Conservation (phyloP, 2,329 filamentous ascomycete species). For the Sarocladium brachiariae region DNA sequence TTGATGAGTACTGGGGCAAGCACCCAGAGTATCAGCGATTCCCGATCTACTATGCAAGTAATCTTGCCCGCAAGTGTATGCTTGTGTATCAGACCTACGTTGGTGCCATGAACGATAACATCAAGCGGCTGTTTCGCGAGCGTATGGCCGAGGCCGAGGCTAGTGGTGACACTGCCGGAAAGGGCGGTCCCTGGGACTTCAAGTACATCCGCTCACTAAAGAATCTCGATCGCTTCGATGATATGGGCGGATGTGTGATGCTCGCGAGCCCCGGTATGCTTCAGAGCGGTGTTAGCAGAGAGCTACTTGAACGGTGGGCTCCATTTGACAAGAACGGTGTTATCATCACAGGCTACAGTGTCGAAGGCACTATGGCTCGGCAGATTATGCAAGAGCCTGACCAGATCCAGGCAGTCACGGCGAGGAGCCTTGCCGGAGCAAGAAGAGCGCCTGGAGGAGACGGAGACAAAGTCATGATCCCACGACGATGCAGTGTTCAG, state of each 20-base stretch:
- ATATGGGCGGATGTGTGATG: conserved; percentile 94
- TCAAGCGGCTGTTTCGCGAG: conserved; percentile 89
- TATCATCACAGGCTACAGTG: conserved; percentile 95
- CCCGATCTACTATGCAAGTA: conserved; percentile 96
- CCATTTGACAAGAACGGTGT: conserved; percentile 97
- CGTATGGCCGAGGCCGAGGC: conserved; percentile 87
- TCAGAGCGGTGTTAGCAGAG: conserved; percentile 89
- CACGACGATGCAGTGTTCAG: conserved; percentile 83
- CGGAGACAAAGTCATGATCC: conserved; percentile 85
- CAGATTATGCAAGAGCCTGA: conserved; percentile 93
- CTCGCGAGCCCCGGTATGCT: conserved; percentile 97
- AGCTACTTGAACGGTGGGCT: conserved; percentile 90
- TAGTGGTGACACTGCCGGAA: conserved; percentile 64
- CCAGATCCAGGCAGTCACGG: conserved; percentile 91
- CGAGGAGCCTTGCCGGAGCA: conserved; percentile 57
- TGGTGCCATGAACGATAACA: conserved; percentile 98
- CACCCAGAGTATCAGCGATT: conserved; percentile 83
- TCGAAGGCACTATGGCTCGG: conserved; percentile 97
- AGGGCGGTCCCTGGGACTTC: conserved; percentile 93
- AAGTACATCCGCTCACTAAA: conserved; percentile 88
- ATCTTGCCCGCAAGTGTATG: conserved; percentile 95
- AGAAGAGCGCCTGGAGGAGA: conserved; percentile 58
- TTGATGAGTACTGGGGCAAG: conserved; percentile 94
- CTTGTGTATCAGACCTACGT: conserved; percentile 98
- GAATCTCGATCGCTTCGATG: conserved; percentile 90